Conservation (phyloP, 2,329 filamentous ascomycete species). For the Paecilomyces niveus region DNA sequence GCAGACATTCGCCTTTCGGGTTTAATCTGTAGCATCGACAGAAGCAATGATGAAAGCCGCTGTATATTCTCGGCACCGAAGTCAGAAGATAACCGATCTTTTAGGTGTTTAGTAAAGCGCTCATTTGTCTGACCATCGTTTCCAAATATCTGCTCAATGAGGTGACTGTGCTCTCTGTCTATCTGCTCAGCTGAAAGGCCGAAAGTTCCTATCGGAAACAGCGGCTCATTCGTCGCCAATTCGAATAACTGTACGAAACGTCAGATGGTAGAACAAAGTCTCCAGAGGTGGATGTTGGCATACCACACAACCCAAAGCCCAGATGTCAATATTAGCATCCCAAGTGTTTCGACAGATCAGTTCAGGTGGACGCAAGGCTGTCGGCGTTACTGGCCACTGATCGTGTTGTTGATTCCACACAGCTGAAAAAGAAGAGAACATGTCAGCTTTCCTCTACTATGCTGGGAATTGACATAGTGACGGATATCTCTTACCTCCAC, state of each 20-base stretch:
- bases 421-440: no score
- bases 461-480: no score
- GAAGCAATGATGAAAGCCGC: no score
- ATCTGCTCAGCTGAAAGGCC: not conserved
- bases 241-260: not conserved
- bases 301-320: conserved; percentile 11
- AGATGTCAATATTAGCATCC: conserved; percentile 13
- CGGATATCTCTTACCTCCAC: no score
- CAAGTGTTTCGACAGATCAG: conserved; percentile 8
- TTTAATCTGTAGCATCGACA: no score
- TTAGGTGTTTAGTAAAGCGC: not conserved
- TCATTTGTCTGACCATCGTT: not conserved
- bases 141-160: not conserved
- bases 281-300: not conserved
- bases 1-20: no score
- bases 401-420: no score
- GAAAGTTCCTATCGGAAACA: not conserved
- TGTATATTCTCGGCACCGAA: no score
- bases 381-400: not conserved
- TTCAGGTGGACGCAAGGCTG: conserved; percentile 13
- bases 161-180: not conserved
- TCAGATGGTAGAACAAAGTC: not conserved
- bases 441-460: no score
- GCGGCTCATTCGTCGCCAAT: not conserved
- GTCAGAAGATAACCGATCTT: no score